Evolutionary conservation across 176 grass and related monocot genomes (phyloP), one percentile per base, ranked within the genome.

Genomic region (Triticum turgidum): DNA sequence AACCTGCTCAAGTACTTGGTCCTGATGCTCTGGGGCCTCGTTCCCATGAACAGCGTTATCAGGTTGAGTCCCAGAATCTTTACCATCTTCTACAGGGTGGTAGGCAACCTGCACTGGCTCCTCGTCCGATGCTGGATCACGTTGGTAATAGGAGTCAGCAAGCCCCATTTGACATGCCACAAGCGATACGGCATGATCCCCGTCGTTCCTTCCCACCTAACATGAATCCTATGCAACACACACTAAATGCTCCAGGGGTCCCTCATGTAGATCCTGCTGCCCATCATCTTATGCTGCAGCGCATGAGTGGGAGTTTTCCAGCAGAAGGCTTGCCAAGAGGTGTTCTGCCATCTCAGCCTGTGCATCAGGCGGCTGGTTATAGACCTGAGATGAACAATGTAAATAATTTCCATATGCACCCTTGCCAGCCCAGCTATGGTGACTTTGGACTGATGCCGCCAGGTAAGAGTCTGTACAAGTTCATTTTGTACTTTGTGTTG

Each of bases 391-490:
- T 91, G 82, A 69, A 82, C 79, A 92, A 94, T 89, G 84, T 94
- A 84, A 88, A 94, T 89, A 97, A 90, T 87, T 88, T 94, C 76
- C 79, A 84, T 78, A 82, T 93, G 83, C 97, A 94, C 85, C 89
- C 88, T 73, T 88, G 80, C 69, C 94, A 90, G 65, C 90, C 94
- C 79, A 88, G 80, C 77, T 89, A 88, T 88, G 93, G 91, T 65
- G 88, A 90, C 70, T 84, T 91, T 78, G 92, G 92, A 80, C 83
- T 92, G 75, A 88, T 90, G 68, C 83, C 94, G 67, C 82, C 94
- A 92, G 97, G 97, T 98, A 86, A 49, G 59, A 86, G 45, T 42
- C 25, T 91, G 69, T 80, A 24, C 39, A n/a, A 30, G 33, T 10
- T 64, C 33, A 86, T 82, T 81, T 80, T 56, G 12, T 69, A 30